A percentile compares a stretch with the other conserved stretches of the same genome.
Conservation (phyloP, 2,329 filamentous ascomycete genomes). For the Talaromyces rugulosus region DNA sequence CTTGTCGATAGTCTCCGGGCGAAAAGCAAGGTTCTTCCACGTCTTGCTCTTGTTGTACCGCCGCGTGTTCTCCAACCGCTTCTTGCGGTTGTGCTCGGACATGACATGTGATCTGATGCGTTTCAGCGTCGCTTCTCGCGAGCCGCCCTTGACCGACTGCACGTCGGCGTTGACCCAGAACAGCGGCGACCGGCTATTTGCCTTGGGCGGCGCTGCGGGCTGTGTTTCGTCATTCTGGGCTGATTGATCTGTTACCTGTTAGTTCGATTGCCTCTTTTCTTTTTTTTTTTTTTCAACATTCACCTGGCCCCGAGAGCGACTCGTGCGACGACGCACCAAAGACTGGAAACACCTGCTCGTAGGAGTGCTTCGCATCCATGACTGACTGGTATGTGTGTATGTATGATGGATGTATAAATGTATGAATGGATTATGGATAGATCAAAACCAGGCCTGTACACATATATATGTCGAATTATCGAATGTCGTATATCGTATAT, state of each 20-base stretch:
- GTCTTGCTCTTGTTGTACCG: constrained; percentile 33
- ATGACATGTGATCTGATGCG: constrained; percentile 41
- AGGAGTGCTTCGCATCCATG: constrained; percentile 24
- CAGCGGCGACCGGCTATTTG: constrained; percentile 29
- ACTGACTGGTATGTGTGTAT: too few relatives aligned
- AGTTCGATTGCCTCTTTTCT: neutral
- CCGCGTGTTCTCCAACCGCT: constrained; percentile 35
- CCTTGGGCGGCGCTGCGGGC: constrained; percentile 26
- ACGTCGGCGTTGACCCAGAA: constrained; percentile 39
- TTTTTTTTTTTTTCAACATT: neutral
- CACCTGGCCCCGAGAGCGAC: neutral
- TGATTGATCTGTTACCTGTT: neutral
- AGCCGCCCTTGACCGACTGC: constrained; percentile 33
- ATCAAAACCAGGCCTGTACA: neutral
- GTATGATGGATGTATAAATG: neutral
- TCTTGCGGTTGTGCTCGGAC: constrained; percentile 41
- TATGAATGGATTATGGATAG: neutral
- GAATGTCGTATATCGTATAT: neutral
- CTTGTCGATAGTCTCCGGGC: constrained; percentile 19
- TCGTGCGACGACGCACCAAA: constrained; percentile 9
- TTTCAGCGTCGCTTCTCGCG: constrained; percentile 36
- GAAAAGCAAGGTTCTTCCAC: constrained; percentile 35
- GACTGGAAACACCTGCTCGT: constrained; percentile 28
- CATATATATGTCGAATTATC: neutral
- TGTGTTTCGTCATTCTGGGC: neutral